Percentiles rank a stretch among this genome's conserved stretches.
These are phyloP conservation scores for Coelastrella sp. DNA, from an alignment of 139 green algal genomes.

Conservation along the genomic window DNA sequence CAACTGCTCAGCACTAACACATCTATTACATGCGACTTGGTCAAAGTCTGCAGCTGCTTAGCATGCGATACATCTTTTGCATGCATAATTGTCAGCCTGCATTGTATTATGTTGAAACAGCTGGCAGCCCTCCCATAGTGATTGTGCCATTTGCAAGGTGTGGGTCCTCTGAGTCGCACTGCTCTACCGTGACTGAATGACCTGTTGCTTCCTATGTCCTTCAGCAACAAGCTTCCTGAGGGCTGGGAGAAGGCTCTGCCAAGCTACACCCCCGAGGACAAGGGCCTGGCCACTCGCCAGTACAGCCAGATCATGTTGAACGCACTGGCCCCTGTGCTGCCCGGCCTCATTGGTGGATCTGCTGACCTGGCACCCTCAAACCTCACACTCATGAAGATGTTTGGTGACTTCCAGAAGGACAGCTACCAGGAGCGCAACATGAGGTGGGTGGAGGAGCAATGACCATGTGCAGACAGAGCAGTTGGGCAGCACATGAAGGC, in stretches of 20 bases:
- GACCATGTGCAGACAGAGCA: too few species aligned
- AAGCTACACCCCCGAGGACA: slow-evolving; percentile 93
- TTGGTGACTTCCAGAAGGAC: slow-evolving; percentile 98
- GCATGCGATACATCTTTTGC: too few species aligned
- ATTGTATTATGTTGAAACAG: too few species aligned
- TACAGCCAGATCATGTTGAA: slow-evolving; percentile 98
- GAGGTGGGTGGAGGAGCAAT: too few species aligned
- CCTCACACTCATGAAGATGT: slow-evolving; percentile 99
- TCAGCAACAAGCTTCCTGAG: slow-evolving; percentile 87
- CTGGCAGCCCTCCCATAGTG: too few species aligned
- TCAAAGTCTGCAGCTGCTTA: too few species aligned
- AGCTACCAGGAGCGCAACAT: slow-evolving; percentile 95
- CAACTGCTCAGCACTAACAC: too few species aligned
- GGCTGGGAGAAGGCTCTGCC: slow-evolving; percentile 91
- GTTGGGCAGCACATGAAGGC: too few species aligned
- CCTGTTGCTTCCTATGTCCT: slow-evolving; percentile 51
- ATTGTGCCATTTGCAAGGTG: not conserved
- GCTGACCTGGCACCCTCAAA: slow-evolving; percentile 98
- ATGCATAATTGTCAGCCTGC: too few species aligned
- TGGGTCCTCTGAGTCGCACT: too few species aligned
- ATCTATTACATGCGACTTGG: too few species aligned
- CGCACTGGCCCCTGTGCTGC: slow-evolving; percentile 89
- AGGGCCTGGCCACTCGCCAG: slow-evolving; percentile 94
- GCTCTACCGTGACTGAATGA: not conserved
- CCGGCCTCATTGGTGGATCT: slow-evolving; percentile 95